phyloP scores from a whole-genome alignment of 371 early-diverging fungal genomes.

The Choanephora cucurbitarum region DNA sequence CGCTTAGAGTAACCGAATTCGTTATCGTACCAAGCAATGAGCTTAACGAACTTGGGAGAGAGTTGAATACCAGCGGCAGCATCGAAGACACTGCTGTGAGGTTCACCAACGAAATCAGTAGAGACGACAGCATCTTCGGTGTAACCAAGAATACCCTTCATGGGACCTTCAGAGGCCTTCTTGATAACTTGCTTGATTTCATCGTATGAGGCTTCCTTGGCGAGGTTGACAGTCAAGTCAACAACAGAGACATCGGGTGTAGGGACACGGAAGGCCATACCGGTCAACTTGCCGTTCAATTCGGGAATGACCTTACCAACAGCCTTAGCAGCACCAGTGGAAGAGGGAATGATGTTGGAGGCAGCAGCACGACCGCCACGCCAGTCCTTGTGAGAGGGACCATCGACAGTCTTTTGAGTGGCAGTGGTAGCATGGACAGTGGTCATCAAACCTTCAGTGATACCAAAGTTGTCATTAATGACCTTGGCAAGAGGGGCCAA shows the following conservation, averaged over 20 bases:
- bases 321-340: slow-evolving; percentile 99
- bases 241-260: slow-evolving; percentile 98
- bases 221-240: slow-evolving; percentile 94
- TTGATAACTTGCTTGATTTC: slow-evolving; percentile 88
- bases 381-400: slow-evolving; percentile 97
- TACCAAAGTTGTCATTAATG: slow-evolving; percentile 92
- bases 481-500: slow-evolving; percentile 99
- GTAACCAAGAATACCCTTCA: slow-evolving; percentile 96
- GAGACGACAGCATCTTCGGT: slow-evolving; percentile 98
- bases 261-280: slow-evolving; percentile 99
- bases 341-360: slow-evolving; percentile 98
- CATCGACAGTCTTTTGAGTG: slow-evolving; percentile 99
- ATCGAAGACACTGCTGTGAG: slow-evolving; percentile 94
- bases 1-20: slow-evolving; percentile 85
- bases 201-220: slow-evolving; percentile 88
- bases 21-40: slow-evolving; percentile 88
- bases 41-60: slow-evolving; percentile 96
- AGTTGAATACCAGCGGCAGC: slow-evolving; percentile 97
- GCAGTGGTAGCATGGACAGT: slow-evolving; percentile 99
- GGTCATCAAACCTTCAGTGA: slow-evolving; percentile 90
- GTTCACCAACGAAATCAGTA: slow-evolving; percentile 92
- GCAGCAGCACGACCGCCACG: slow-evolving; percentile 95
- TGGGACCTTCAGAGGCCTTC: slow-evolving; percentile 71
- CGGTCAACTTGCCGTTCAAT: slow-evolving; percentile 97
- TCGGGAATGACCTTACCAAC: slow-evolving; percentile 98